Evolutionary conservation across 768 basidiomycete genomes (phyloP).

Genomic region (Pilatotrama ljubarskyi): DNA sequence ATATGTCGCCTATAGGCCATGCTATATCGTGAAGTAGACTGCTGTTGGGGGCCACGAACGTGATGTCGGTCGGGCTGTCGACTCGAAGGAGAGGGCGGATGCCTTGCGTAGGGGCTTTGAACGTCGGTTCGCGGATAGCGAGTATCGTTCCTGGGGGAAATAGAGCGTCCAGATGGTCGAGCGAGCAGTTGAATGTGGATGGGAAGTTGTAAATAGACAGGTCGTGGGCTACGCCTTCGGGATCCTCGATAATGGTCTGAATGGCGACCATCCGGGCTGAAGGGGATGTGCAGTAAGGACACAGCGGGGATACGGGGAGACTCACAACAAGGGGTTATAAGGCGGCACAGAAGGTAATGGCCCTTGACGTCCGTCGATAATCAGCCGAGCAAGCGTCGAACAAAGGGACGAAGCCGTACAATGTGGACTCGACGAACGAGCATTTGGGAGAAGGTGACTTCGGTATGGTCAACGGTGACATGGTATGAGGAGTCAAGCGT

Average conservation of each 20-base stretch:
- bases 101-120: constrained; percentile 22
- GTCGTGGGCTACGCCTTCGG: constrained; percentile 23
- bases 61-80: constrained; percentile 34
- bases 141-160: constrained; percentile 32
- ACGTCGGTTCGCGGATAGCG: constrained; percentile 35
- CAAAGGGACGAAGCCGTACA: background rate
- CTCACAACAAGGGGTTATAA: constrained; percentile 17
- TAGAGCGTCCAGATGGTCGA: constrained; percentile 27
- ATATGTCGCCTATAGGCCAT: constrained; percentile 6
- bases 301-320: background rate
- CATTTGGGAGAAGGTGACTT: constrained; percentile 15
- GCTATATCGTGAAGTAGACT: constrained; percentile 8
- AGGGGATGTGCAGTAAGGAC: background rate
- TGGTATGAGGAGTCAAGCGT: background rate
- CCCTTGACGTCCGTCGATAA: background rate
- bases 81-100: constrained; percentile 25
- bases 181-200: constrained; percentile 18
- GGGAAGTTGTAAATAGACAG: constrained; percentile 33
- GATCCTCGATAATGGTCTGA: constrained; percentile 29
- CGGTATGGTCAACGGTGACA: background rate
- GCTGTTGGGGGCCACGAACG: constrained; percentile 20
- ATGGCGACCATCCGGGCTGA: constrained; percentile 14
- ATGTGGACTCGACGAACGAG: constrained; percentile 8
- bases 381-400: background rate
- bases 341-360: constrained; percentile 19